phyloP scores from a whole-genome alignment of 495 filamentous ascomycete species.

The Gamarada debralockiae region DNA sequence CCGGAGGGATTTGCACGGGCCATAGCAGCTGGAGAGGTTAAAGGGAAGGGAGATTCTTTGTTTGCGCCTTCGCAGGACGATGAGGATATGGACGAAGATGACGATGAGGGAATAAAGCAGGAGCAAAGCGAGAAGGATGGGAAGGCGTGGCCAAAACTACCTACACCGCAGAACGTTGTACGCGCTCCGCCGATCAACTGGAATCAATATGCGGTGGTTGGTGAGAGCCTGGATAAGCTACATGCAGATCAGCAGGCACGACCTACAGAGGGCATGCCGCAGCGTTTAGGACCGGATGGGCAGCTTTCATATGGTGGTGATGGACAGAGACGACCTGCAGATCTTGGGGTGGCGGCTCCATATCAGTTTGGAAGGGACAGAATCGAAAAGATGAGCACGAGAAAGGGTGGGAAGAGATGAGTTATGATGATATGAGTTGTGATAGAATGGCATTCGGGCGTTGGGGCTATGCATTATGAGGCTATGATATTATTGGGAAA shows the following conservation, averaged over 20 bases:
- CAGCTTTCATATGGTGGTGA: constrained; percentile 31
- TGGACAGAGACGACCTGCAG: constrained; percentile 39
- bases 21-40: constrained; percentile 51
- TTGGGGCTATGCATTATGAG: background rate
- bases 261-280: constrained; percentile 55
- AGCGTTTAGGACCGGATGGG: constrained; percentile 27
- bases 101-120: constrained; percentile 17
- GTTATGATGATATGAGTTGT: background rate
- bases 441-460: background rate
- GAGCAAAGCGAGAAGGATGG: constrained; percentile 22
- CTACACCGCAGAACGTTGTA: constrained; percentile 75
- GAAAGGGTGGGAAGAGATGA: constrained; percentile 31
- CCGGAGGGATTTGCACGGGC: constrained; percentile 66
- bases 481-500: background rate
- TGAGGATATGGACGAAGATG: constrained; percentile 36
- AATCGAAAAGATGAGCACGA: constrained; percentile 40
- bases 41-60: constrained; percentile 22
- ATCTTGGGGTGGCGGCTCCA: constrained; percentile 60
- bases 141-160: constrained; percentile 47
- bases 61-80: constrained; percentile 26
- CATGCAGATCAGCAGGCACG: constrained; percentile 71
- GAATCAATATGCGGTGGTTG: constrained; percentile 82
- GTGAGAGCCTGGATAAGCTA: constrained; percentile 74
- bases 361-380: constrained; percentile 69
- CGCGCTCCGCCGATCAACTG: constrained; percentile 86